phyloP scores from a whole-genome alignment of 305 asterid genomes.

The Coffea humblotiana region DNA sequence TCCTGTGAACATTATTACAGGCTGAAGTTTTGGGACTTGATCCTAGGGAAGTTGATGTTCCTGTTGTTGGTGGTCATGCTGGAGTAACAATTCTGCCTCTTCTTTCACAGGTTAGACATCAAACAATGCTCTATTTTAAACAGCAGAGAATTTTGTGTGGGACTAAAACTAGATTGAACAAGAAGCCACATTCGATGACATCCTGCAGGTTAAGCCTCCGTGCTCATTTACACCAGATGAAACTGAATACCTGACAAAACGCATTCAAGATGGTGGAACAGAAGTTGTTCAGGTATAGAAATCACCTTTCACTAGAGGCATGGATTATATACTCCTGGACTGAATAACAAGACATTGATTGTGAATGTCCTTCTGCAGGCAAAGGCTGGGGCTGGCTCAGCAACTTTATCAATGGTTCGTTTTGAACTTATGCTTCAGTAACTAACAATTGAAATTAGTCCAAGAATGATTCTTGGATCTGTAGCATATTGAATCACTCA shows the following conservation, averaged over 20 bases:
- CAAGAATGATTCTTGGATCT: neutral
- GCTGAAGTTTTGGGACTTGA: slow-evolving; percentile 97
- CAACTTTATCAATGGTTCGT: slow-evolving; percentile 87
- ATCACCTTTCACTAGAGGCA: neutral
- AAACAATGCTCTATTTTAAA: neutral
- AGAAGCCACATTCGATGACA: slow-evolving; percentile 1
- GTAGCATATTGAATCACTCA: slow-evolving; percentile 9
- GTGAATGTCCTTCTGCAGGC: slow-evolving; percentile 48
- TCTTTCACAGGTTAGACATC: slow-evolving; percentile 31
- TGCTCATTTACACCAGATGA: slow-evolving; percentile 38
- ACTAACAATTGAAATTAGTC: neutral
- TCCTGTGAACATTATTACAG: slow-evolving; percentile 32
- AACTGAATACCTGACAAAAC: slow-evolving; percentile 58
- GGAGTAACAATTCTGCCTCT: slow-evolving; percentile 41
- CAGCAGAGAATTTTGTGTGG: slow-evolving; percentile 2
- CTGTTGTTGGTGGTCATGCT: slow-evolving; percentile 97
- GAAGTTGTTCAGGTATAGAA: slow-evolving; percentile 83
- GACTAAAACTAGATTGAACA: neutral
- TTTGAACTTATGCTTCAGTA: neutral
- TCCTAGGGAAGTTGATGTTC: slow-evolving; percentile 86
- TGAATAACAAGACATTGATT: neutral
- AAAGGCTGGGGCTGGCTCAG: slow-evolving; percentile 94
- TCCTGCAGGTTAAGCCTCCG: slow-evolving; percentile 44
- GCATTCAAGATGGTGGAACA: slow-evolving; percentile 95
- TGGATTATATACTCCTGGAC: neutral